phyloP scores from a whole-genome alignment of 2,329 filamentous ascomycete genomes.

The Aschersonia sp. region DNA sequence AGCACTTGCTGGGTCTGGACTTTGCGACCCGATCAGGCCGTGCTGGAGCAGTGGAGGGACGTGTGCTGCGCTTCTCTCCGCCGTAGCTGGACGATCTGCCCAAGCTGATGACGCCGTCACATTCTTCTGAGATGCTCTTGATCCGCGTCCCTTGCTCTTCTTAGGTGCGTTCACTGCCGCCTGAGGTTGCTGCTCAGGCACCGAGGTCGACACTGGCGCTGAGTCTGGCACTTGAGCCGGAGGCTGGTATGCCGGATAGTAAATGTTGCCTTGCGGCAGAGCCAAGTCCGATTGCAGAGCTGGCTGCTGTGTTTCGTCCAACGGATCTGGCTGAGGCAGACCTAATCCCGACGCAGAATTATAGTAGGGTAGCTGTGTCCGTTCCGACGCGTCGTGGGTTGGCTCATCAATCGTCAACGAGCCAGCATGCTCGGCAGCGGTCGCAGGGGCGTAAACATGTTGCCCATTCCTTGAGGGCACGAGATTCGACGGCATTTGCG shows the following conservation, averaged over 20 bases:
- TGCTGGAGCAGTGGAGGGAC: conserved; percentile 1
- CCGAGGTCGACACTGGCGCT: background rate
- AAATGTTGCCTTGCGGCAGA: conserved; percentile 8
- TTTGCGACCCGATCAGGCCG: background rate
- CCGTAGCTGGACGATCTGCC: background rate
- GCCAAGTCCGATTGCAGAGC: conserved; percentile 4
- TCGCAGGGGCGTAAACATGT: conserved; percentile 14
- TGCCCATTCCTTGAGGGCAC: background rate
- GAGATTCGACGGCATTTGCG: background rate
- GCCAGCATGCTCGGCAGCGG: conserved; percentile 9
- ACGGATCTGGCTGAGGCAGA: conserved; percentile 11
- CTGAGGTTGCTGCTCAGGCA: background rate
- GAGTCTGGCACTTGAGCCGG: background rate
- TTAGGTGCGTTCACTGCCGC: background rate
- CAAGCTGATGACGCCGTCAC: background rate
- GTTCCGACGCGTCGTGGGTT: conserved; percentile 7
- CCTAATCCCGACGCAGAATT: conserved; percentile 12
- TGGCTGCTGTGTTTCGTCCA: conserved; percentile 1
- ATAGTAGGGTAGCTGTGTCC: conserved; percentile 12
- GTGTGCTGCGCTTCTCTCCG: background rate
- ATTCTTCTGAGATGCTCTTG: background rate
- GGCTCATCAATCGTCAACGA: conserved; percentile 5
- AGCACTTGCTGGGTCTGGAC: conserved; percentile 1
- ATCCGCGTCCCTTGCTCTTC: background rate
- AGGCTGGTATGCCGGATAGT: conserved; percentile 6